Conservation (phyloP, 768 basidiomycete genomes). For the Pleurotus pulmonarius region DNA sequence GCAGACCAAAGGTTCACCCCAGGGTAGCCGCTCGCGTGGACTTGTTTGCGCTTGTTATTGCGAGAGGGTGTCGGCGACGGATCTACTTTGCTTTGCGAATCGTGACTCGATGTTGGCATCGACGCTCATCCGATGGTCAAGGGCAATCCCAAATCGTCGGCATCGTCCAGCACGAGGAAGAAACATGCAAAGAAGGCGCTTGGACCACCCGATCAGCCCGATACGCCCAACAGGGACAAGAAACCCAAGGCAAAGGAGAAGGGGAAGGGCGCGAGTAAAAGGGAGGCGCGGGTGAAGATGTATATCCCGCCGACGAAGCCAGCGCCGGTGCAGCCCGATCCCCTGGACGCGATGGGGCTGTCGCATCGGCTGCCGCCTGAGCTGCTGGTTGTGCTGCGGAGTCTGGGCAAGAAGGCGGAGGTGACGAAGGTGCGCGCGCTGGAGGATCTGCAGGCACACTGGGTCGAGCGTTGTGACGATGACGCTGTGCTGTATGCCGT, state of each 20-base stretch:
- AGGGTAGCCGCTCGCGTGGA: no score
- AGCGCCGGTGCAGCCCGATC: conserved; percentile 71
- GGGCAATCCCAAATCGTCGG: conserved; percentile 65
- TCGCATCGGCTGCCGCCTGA: conserved; percentile 74
- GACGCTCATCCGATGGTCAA: conserved; percentile 19
- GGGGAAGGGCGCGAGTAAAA: conserved; percentile 46
- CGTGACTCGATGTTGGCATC: not conserved
- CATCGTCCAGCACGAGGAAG: conserved; percentile 83
- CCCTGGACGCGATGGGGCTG: conserved; percentile 80
- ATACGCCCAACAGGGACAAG: conserved; percentile 37
- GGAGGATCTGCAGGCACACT: conserved; percentile 72
- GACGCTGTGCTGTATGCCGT: conserved; percentile 35
- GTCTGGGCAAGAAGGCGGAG: conserved; percentile 85
- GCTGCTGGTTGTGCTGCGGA: conserved; percentile 75
- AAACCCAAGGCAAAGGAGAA: conserved; percentile 44
- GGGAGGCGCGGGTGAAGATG: conserved; percentile 77
- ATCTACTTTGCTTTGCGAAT: no score
- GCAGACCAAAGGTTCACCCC: no score
- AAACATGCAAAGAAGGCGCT: conserved; percentile 83
- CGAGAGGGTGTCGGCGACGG: no score
- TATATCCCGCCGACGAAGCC: conserved; percentile 88
- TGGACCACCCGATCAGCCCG: conserved; percentile 23
- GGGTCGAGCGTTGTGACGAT: conserved; percentile 54
- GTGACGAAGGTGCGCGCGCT: conserved; percentile 81
- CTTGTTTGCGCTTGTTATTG: no score